phyloP scores from a whole-genome alignment of 2,329 filamentous ascomycete genomes.

The Fusarium continuum region DNA sequence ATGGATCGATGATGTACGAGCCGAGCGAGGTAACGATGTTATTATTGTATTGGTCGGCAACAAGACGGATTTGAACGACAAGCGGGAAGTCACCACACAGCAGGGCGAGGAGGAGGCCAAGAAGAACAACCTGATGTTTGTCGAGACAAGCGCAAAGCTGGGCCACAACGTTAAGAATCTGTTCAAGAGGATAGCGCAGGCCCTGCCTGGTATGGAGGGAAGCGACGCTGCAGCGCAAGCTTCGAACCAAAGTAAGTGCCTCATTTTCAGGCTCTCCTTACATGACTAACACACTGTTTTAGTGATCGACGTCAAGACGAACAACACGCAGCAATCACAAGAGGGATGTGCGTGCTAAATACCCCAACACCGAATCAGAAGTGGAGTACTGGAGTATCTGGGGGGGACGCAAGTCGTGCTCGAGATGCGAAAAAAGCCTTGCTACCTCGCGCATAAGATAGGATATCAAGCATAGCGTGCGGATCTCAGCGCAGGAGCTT shows the following conservation, averaged over 20 bases:
- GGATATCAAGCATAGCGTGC: conserved; percentile 48
- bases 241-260: conserved; percentile 76
- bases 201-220: conserved; percentile 96
- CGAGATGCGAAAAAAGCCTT: conserved; percentile 28
- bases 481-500: conserved; percentile 46
- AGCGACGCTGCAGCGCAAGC: conserved; percentile 79
- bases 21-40: conserved; percentile 96
- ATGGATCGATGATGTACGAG: conserved; percentile 98
- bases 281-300: conserved; percentile 29
- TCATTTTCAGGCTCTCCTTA: neutral
- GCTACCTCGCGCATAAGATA: conserved; percentile 35
- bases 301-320: conserved; percentile 97
- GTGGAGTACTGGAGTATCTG: conserved; percentile 42
- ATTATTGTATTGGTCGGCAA: conserved; percentile 99
- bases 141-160: conserved; percentile 97
- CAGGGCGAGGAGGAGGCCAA: conserved; percentile 98
- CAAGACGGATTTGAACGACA: conserved; percentile 99
- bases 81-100: conserved; percentile 94
- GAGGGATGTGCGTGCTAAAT: conserved; percentile 69
- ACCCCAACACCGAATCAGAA: conserved; percentile 21
- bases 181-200: conserved; percentile 98
- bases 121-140: conserved; percentile 98
- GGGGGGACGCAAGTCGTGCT: conserved; percentile 35
- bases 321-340: conserved; percentile 72
- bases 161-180: conserved; percentile 98